Evolutionary conservation across 2,329 filamentous ascomycete species (phyloP), one percentile per base, ranked within the genome.

Genomic region (Ceratocystis diversiconidia): DNA sequence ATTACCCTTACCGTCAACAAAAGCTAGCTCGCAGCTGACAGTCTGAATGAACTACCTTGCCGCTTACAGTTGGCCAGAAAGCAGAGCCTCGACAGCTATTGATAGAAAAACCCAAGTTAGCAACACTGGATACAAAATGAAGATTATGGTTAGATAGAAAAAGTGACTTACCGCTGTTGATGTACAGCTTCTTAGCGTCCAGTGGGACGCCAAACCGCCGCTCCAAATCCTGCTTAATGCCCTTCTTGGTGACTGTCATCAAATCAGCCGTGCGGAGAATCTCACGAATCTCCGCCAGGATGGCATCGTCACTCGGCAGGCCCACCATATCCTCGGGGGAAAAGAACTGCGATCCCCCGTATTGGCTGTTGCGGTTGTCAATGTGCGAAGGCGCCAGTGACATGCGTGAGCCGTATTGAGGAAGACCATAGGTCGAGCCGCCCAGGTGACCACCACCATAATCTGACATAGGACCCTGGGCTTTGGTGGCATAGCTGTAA

Each of bases 211-310:
- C 89, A 73, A 99, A 99, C 69, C 92, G 84, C 72, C 85, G 85
- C 80, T 99, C 94, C 66, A 99, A 78, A 78, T 99, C 94, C 70
- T 84, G 78, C 82, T 97, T 97, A 76, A 99, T 89, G 71, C 89
- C 90, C 84, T 99, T 99, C 85, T 99, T 99, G 70, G 94, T 99
- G 55, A 99, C 90, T 3, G 85, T 92, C 94, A 99, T 99, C 73
- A 99, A 78, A 76, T 99, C 94, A 1, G 91, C 92, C 12, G 88
- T 95, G 70, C 86, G 84, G 68, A 99, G 79, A 69, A 99, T 96
- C 72, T 96, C 91, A 63, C 94, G 84, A 71, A 99, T 99, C 80
- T 99, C 94, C 0, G 90, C 87, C 69, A 99, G 79, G 62, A 99
- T 80, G 10, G 90, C 88, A 72, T 99, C 94, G 71, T 99, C 94